Base-by-base conservation (phyloP, 768 basidiomycete genomes). In the Suillus occidentalis region DNA sequence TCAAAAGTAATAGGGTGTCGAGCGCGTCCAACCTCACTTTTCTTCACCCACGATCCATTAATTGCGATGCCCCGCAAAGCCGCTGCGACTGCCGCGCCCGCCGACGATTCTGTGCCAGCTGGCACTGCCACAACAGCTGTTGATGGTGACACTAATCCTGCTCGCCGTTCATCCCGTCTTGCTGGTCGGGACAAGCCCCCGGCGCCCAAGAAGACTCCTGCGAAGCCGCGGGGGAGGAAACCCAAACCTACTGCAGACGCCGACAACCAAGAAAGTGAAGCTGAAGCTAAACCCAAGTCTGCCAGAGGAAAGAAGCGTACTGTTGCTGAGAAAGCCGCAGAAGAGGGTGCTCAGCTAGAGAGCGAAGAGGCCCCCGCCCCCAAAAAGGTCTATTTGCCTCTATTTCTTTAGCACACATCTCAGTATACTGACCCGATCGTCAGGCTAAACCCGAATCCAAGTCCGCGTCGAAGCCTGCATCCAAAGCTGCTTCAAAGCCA, bases 121-220 rank as follows among this genome's bases (percentile, higher is more conserved):
- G 58, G 28, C 12, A 20, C 40, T 1, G 12, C 39, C 25, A 13
- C 39, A 40, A 37, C 66, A 1, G 52, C 42, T 20, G 77, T 78
- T 52, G 81, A 82, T 50, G 58, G 58, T 13, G 58, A 59, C 18
- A 59, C 73, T 12, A 64, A 76, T 6, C 82, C 80, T 72, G 89
- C 89, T 43, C 89, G 90, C 75, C 90, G 90, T 77, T 91, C 89
- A 9, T 77, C 84, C 39, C 87, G 90, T 71, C 90, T 92, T 78
- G 91, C 91, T 76, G 89, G 88, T 34, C 83, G 85, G 65, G 88
- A 88, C 62, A 89, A 87, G 75, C 73, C 78, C 2, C 87, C 78
- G 34, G 49, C 74, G 47, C 75, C 79, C 7, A 90, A 89, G 84
- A 90, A 87, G 74, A 77, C 85, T 53, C 80, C 83, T 28, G 81